Conservation (phyloP, 2,329 filamentous ascomycete genomes). For the Ceratocystis cubensis region DNA sequence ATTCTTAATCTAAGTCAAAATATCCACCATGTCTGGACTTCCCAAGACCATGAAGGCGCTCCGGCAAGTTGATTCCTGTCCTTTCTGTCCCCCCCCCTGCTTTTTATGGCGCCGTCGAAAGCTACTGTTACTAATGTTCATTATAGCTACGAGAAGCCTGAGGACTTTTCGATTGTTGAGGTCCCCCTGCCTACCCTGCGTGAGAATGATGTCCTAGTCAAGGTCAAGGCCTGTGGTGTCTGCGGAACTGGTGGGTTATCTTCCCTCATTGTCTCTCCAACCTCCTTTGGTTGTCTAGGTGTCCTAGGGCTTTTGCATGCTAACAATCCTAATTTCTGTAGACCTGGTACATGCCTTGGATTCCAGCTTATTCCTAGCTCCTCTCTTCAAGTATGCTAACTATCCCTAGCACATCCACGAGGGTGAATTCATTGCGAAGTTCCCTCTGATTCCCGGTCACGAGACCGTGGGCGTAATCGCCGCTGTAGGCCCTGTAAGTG, state of each 20-base stretch:
- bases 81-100: neutral
- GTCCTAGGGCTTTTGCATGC: neutral
- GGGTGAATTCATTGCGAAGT: conserved; percentile 53
- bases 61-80: conserved; percentile 32
- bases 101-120: neutral
- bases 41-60: conserved; percentile 50
- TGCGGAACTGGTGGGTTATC: conserved; percentile 41
- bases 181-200: conserved; percentile 49
- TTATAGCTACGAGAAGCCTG: conserved; percentile 46
- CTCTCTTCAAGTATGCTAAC: neutral
- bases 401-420: conserved; percentile 45
- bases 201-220: conserved; percentile 49
- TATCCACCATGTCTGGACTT: conserved; percentile 30
- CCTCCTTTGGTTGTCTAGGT: neutral
- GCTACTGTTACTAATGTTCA: conserved; percentile 18
- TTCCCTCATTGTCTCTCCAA: neutral
- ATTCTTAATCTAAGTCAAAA: neutral
- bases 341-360: conserved; percentile 28
- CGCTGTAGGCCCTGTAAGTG: conserved; percentile 35
- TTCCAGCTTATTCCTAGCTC: neutral
- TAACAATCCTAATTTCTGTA: conserved; percentile 24
- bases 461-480: conserved; percentile 56
- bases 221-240: conserved; percentile 55
- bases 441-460: conserved; percentile 55
- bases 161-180: conserved; percentile 47